Conservation (phyloP, 371 early-diverging fungal species). For the Nematocida ausubeli region DNA sequence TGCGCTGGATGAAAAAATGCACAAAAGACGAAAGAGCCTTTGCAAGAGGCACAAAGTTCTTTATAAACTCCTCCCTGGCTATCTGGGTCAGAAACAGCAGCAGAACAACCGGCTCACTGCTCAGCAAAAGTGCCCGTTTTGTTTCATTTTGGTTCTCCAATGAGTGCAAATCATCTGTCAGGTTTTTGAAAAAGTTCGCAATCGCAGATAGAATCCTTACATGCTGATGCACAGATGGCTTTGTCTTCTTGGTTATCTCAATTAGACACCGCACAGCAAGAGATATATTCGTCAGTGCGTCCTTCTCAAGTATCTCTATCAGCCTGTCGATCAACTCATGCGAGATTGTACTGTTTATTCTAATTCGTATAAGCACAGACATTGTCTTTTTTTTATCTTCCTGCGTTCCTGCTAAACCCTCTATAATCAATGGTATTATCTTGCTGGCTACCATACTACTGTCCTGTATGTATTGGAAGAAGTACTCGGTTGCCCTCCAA, state of each 20-base stretch:
- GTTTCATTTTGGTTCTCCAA: neutral
- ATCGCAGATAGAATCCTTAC: conserved; percentile 3
- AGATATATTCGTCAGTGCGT: conserved; percentile 30
- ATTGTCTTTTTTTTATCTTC: conserved; percentile 34
- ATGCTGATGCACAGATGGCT: neutral
- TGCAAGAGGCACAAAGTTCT: neutral
- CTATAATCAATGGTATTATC: conserved; percentile 17
- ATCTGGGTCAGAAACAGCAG: conserved; percentile 39
- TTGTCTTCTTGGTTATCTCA: conserved; percentile 37
- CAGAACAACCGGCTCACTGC: conserved; percentile 50
- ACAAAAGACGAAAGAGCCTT: conserved; percentile 28
- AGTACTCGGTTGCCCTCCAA: conserved; percentile 46
- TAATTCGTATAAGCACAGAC: conserved; percentile 21
- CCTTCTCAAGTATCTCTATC: conserved; percentile 23
- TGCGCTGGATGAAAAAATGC: conserved; percentile 28
- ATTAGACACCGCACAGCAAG: conserved; percentile 45
- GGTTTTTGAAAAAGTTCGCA: conserved; percentile 10
- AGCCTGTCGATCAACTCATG: conserved; percentile 13
- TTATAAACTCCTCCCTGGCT: conserved; percentile 6
- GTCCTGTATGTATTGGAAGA: conserved; percentile 41
- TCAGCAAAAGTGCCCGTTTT: conserved; percentile 41
- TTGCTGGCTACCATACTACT: neutral
- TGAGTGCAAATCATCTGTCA: conserved; percentile 9
- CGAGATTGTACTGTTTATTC: neutral
- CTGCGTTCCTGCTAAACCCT: conserved; percentile 15